Base-by-base conservation (phyloP, 2,329 filamentous ascomycete genomes). In the Fonsecaea monophora region DNA sequence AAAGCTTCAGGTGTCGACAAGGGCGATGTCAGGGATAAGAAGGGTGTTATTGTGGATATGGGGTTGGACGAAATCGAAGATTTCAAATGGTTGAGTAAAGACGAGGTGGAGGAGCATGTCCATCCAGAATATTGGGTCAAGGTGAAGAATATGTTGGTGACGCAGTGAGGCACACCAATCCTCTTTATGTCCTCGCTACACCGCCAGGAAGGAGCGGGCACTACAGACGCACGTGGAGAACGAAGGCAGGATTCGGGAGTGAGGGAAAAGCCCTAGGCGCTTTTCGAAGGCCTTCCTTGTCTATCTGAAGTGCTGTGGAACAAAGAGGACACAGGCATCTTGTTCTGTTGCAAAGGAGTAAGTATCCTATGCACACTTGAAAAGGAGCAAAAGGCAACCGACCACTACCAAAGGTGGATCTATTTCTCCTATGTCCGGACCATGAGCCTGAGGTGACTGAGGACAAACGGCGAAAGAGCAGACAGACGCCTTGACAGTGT, bases 1-100 rank as follows among this genome's bases (percentile, higher is more conserved):
- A 82, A 83, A 68, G 38, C 40, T 18, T 8, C 57, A 15, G 40
- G 57, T 13, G 13, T 50, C 5, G 40, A 9, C 25, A 60, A 50
- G 15, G 57, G 57, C 18, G 42, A 40, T 6, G 30, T 42, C 21
- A 30, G 15, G 45, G 57, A 60, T 15, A 60, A 60, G 18, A 60
- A 60, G n/a, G 57, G 57, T 18, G 40, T 35, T 12, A n/a, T 45
- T 8, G 40, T 50, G 2, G 40, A 60, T 45, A 45, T 60, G 57
- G 57, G 57, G 15, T 34, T 60, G 25, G 59, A 61, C 21, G 91
- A 90, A 5, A 83, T 95, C 62, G 84, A 85, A 62, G 92, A 97
- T 77, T 99, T 95, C 82, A 89, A 91, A 81, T 99, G 95, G 95
- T 80, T 98, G 75, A 90, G 92, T 30, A 94, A 90, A 79, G 92